These are phyloP conservation scores for Entophlyctis helioformis DNA, from an alignment of 192 early-diverging fungal genomes.

Conservation along the genomic window DNA sequence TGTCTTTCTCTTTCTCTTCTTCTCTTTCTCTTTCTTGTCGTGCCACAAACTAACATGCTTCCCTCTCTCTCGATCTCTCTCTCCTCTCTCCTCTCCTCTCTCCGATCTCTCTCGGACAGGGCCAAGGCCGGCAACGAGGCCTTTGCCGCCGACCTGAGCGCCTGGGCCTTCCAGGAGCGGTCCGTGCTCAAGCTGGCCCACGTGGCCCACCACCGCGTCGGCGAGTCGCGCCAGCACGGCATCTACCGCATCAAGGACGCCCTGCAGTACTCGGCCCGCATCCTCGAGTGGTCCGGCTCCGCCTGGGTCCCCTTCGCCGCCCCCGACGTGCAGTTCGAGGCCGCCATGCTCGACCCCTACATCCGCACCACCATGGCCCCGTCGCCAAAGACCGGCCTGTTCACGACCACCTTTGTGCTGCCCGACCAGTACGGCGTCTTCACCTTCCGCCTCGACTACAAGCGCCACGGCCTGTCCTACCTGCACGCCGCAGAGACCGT, in stretches of 20 bases:
- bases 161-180: conserved; percentile 92
- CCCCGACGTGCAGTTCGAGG: conserved; percentile 78
- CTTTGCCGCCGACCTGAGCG: conserved; percentile 61
- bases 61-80: too few relatives aligned
- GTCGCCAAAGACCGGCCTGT: conserved; percentile 12
- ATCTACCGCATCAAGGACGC: conserved; percentile 91
- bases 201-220: conserved; percentile 51
- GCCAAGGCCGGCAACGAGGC: conserved; percentile 47
- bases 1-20: too few relatives aligned
- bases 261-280: conserved; percentile 67
- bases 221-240: conserved; percentile 50
- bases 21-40: too few relatives aligned
- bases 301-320: conserved; percentile 76
- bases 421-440: conserved; percentile 97
- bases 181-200: conserved; percentile 65
- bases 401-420: conserved; percentile 45
- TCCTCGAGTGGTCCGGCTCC: conserved; percentile 67
- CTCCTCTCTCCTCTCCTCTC: too few relatives aligned
- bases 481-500: conserved; percentile 64
- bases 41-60: too few relatives aligned
- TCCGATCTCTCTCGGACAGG: conserved; percentile 1
- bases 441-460: conserved; percentile 91
- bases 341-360: conserved; percentile 97
- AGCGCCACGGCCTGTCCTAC: conserved; percentile 65
- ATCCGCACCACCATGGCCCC: conserved; percentile 46